These are phyloP conservation scores for Halenospora varia DNA, from an alignment of 495 filamentous ascomycete species.

Conservation along the genomic window DNA sequence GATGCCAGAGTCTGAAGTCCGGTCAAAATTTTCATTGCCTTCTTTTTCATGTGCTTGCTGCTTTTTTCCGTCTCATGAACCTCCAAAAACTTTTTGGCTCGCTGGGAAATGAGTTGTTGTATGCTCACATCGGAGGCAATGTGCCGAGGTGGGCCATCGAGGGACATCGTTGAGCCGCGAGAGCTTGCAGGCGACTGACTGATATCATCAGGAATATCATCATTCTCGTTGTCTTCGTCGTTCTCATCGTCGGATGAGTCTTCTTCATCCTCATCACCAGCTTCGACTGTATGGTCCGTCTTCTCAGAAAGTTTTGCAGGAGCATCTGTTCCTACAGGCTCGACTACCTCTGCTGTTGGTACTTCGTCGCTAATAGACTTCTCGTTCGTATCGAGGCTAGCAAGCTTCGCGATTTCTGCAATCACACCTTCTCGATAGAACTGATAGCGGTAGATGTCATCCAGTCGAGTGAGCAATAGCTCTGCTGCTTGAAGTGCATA, in stretches of 20 bases:
- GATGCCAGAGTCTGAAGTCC: conserved; percentile 67
- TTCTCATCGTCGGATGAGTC: conserved; percentile 39
- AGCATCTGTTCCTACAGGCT: neutral
- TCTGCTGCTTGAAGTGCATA: conserved; percentile 85
- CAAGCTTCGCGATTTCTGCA: conserved; percentile 79
- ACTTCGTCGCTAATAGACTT: conserved; percentile 5
- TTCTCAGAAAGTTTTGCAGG: conserved; percentile 24
- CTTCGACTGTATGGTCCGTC: conserved; percentile 29
- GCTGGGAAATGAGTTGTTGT: conserved; percentile 67
- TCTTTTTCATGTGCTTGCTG: conserved; percentile 64
- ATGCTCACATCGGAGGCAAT: conserved; percentile 51
- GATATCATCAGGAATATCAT: conserved; percentile 64
- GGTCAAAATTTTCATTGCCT: conserved; percentile 69
- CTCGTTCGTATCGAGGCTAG: conserved; percentile 24
- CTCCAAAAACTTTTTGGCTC: conserved; percentile 79
- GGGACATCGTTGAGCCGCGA: conserved; percentile 52
- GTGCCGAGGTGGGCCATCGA: conserved; percentile 43
- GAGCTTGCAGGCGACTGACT: conserved; percentile 68
- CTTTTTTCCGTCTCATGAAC: conserved; percentile 73
- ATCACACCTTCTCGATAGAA: conserved; percentile 98
- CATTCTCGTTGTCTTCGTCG: conserved; percentile 52
- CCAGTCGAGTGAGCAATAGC: conserved; percentile 76
- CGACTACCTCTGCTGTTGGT: neutral
- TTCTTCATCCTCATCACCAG: conserved; percentile 42
- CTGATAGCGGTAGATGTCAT: conserved; percentile 87